These are phyloP conservation scores for Astrephomene gubernaculifera DNA, from an alignment of 139 green algal species.

Conservation along the genomic window DNA sequence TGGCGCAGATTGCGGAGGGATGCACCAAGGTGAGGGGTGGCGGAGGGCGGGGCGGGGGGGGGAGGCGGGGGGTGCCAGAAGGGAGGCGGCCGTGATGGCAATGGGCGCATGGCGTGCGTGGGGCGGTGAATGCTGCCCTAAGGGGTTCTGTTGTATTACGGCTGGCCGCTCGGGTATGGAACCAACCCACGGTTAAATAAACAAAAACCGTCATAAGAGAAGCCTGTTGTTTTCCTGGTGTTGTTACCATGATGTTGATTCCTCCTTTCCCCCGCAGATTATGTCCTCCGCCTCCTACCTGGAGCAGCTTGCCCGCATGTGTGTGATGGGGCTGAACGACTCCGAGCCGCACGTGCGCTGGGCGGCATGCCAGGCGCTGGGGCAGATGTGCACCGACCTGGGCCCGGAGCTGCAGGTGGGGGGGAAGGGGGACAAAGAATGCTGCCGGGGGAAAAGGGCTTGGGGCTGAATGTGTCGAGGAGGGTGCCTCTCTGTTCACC, in stretches of 20 bases:
- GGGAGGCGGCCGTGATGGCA: too few relatives aligned
- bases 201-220: too few relatives aligned
- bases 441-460: neutral
- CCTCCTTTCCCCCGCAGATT: conserved; percentile 52
- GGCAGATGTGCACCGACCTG: conserved; percentile 99
- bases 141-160: too few relatives aligned
- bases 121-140: too few relatives aligned
- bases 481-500: neutral
- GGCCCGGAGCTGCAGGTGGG: conserved; percentile 91
- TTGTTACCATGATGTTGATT: too few relatives aligned
- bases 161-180: too few relatives aligned
- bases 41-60: neutral
- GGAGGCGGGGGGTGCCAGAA: neutral
- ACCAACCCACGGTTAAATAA: too few relatives aligned
- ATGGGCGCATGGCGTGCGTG: too few relatives aligned
- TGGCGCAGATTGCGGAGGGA: conserved; percentile 97
- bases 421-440: neutral
- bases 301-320: conserved; percentile 85
- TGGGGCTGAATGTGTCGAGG: neutral
- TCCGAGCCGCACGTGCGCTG: conserved; percentile 89
- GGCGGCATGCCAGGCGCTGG: conserved; percentile 96
- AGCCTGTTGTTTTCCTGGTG: too few relatives aligned
- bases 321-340: conserved; percentile 81
- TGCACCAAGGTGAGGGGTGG: conserved; percentile 83
- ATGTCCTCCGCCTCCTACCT: conserved; percentile 81